These are phyloP conservation scores for Aspergillus taichungensis DNA, from an alignment of 495 filamentous ascomycete species.

Conservation along the genomic window DNA sequence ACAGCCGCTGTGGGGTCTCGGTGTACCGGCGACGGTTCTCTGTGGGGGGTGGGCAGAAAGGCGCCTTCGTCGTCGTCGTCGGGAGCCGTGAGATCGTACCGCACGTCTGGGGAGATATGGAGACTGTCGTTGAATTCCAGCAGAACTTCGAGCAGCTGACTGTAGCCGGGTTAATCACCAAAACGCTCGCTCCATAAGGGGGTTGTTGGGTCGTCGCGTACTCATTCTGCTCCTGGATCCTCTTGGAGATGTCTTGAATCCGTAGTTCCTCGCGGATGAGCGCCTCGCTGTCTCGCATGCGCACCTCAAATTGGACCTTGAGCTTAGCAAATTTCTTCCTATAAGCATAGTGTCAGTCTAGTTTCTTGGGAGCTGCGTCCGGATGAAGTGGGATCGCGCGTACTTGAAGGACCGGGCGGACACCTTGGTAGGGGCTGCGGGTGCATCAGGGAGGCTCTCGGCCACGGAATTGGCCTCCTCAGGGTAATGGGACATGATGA, in stretches of 20 bases:
- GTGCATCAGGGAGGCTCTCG: constrained; percentile 27
- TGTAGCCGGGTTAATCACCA: constrained; percentile 22
- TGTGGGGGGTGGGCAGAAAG: constrained; percentile 28
- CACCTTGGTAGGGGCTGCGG: constrained; percentile 25
- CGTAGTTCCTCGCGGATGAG: constrained; percentile 71
- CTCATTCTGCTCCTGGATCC: constrained; percentile 85
- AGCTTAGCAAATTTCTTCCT: constrained; percentile 97
- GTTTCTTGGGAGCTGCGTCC: not conserved
- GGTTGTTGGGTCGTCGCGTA: constrained; percentile 22
- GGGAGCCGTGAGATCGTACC: constrained; percentile 50
- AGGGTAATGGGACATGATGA: constrained; percentile 25
- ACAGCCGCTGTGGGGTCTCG: constrained; percentile 30
- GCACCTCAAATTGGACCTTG: constrained; percentile 73
- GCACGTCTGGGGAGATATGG: constrained; percentile 63
- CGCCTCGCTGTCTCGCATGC: constrained; percentile 69
- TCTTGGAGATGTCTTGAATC: constrained; percentile 62
- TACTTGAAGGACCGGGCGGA: constrained; percentile 40
- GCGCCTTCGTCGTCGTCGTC: constrained; percentile 31
- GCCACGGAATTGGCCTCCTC: constrained; percentile 18
- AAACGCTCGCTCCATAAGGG: not conserved
- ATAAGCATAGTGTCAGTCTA: constrained; percentile 27
- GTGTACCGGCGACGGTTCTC: constrained; percentile 28
- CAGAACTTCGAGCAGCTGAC: constrained; percentile 73
- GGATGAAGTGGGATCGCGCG: not conserved
- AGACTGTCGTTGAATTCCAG: constrained; percentile 75